Evolutionary conservation across 345 rosid species (phyloP).

Genomic region (Psidium guajava): DNA sequence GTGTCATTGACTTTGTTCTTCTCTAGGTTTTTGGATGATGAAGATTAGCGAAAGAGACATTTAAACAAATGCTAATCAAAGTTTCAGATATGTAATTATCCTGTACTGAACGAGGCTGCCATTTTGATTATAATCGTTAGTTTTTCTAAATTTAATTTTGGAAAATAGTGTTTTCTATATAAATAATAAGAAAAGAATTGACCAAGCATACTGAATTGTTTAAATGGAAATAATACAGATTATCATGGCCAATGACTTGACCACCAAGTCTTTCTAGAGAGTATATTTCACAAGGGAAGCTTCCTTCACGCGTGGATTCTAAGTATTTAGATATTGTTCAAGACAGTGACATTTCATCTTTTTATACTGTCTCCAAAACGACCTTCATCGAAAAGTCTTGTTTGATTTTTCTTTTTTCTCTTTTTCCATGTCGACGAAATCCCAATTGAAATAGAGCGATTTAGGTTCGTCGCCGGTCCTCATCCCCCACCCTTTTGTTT

Average conservation of each 20-base stretch:
- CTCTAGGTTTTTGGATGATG: background rate
- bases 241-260: background rate
- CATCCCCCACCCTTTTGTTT: background rate
- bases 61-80: background rate
- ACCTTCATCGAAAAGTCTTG: background rate
- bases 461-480: background rate
- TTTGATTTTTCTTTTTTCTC: background rate
- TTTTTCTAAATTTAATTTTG: no score
- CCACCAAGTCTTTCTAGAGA: background rate
- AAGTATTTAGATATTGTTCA: background rate
- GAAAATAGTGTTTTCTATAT: no score
- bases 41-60: background rate
- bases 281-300: background rate
- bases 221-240: background rate
- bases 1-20: background rate
- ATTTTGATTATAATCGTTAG: no score
- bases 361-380: background rate
- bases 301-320: background rate
- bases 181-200: no score
- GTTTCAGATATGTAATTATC: no score
- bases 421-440: background rate
- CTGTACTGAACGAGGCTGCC: no score
- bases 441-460: background rate
- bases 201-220: no score
- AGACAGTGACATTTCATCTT: background rate